Conservation (phyloP, 495 filamentous ascomycete species). For the Aspergillus bertholletiae region DNA sequence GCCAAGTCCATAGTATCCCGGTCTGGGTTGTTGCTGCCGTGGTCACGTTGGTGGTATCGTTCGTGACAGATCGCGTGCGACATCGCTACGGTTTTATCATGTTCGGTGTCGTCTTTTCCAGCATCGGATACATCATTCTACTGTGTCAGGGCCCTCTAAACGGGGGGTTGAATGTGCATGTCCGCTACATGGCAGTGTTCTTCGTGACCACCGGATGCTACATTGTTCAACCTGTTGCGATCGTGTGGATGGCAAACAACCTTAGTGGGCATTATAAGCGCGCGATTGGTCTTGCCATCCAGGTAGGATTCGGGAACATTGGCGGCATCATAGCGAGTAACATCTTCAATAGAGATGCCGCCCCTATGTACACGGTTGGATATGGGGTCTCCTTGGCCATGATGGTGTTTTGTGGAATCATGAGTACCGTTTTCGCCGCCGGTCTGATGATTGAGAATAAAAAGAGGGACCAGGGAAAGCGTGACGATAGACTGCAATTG, state of each 20-base stretch:
- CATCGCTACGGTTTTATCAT: conserved; percentile 41
- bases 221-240: conserved; percentile 28
- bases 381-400: conserved; percentile 40
- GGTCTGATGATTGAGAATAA: conserved; percentile 45
- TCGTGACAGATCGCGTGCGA: conserved; percentile 34
- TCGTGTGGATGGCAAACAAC: conserved; percentile 47
- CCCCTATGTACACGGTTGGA: conserved; percentile 42
- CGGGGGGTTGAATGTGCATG: conserved; percentile 15
- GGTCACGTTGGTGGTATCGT: conserved; percentile 32
- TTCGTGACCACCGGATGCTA: conserved; percentile 36
- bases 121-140: conserved; percentile 39
- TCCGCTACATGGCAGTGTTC: conserved; percentile 42
- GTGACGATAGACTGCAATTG: conserved; percentile 36
- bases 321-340: conserved; percentile 45
- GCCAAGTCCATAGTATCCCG: conserved; percentile 33
- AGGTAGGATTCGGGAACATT: conserved; percentile 43
- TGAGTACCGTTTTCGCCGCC: conserved; percentile 33
- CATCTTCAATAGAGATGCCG: conserved; percentile 39
- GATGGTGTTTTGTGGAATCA: conserved; percentile 35
- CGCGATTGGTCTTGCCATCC: conserved; percentile 38
- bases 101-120: conserved; percentile 30
- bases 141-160: conserved; percentile 23
- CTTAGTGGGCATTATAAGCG: conserved; percentile 52
- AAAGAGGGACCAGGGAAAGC: conserved; percentile 44
- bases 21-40: conserved; percentile 27